phyloP scores from a whole-genome alignment of 1,139 yeast genomes.

The Geotrichum histeridarum region DNA sequence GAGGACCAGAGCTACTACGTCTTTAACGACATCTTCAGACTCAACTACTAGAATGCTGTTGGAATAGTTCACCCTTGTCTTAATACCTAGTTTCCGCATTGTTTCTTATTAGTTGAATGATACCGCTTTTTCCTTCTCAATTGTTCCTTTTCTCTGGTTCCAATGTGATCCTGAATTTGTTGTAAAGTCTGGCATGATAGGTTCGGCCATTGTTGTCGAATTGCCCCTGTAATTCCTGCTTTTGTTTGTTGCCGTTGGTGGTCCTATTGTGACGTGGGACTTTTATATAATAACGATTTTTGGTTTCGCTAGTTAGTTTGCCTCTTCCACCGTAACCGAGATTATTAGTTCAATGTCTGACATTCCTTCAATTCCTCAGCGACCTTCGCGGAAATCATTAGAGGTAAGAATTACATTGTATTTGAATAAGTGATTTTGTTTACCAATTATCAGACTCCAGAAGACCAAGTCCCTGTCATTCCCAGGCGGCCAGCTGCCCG shows the following conservation, averaged over 20 bases:
- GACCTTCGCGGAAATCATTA: conserved; percentile 3
- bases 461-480: conserved; percentile 2
- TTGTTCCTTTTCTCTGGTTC: neutral
- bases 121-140: conserved; percentile 1
- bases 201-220: neutral
- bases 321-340: neutral
- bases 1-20: conserved; percentile 89
- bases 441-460: neutral
- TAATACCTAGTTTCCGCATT: neutral
- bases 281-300: neutral
- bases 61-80: neutral
- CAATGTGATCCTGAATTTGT: neutral
- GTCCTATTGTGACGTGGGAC: conserved; percentile 7
- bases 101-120: conserved; percentile 4
- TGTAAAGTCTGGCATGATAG: neutral
- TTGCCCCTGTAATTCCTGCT: neutral
- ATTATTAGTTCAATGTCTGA: conserved; percentile 6
- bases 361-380: conserved; percentile 7
- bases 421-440: neutral
- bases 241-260: neutral
- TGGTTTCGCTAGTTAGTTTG: neutral
- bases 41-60: conserved; percentile 32
- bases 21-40: conserved; percentile 93
- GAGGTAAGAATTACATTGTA: neutral
- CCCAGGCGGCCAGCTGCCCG: conserved; percentile 7